These are phyloP conservation scores for Pisolithus microcarpus DNA, from an alignment of 768 basidiomycete genomes.

Conservation along the genomic window DNA sequence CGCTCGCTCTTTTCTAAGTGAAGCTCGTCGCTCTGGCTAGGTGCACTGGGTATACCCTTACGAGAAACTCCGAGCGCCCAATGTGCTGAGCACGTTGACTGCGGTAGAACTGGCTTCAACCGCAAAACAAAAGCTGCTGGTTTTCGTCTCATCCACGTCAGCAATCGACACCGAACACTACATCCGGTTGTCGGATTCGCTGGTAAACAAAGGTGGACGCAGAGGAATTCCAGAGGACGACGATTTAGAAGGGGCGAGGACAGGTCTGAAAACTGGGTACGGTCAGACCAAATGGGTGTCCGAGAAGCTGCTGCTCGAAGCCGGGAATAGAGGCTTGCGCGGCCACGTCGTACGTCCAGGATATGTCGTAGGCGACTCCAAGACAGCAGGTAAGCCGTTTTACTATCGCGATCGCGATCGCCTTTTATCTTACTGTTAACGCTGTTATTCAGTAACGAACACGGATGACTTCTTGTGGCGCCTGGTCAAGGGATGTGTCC, in stretches of 20 bases:
- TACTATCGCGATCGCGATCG: too few species aligned
- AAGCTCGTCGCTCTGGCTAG: slow-evolving; percentile 30
- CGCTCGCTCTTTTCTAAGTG: background rate
- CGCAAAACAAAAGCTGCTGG: slow-evolving; percentile 67
- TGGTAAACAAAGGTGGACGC: slow-evolving; percentile 36
- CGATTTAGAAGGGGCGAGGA: slow-evolving; percentile 77
- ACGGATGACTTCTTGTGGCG: slow-evolving; percentile 99
- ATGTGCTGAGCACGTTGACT: slow-evolving; percentile 87
- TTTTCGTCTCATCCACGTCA: slow-evolving; percentile 96
- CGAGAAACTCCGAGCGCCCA: slow-evolving; percentile 82
- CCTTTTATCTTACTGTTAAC: slow-evolving; percentile 1
- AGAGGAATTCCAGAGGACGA: slow-evolving; percentile 83
- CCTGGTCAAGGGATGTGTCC: slow-evolving; percentile 95
- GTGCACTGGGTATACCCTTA: slow-evolving; percentile 99
- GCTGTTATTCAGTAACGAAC: slow-evolving; percentile 67
- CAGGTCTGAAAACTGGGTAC: slow-evolving; percentile 79
- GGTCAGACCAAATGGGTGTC: slow-evolving; percentile 99
- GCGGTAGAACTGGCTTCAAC: slow-evolving; percentile 72
- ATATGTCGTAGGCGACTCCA: slow-evolving; percentile 92
- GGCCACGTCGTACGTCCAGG: slow-evolving; percentile 90
- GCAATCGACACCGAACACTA: slow-evolving; percentile 89
- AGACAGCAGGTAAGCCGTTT: slow-evolving; percentile 61
- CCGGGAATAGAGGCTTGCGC: slow-evolving; percentile 74
- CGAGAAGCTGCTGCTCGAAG: slow-evolving; percentile 89
- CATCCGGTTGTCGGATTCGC: slow-evolving; percentile 74